A percentile compares a stretch with the other conserved stretches of the same genome.
Evolutionary conservation across 257 asterid genomes (phyloP).

Genomic region (Haberlea rhodopensis): DNA sequence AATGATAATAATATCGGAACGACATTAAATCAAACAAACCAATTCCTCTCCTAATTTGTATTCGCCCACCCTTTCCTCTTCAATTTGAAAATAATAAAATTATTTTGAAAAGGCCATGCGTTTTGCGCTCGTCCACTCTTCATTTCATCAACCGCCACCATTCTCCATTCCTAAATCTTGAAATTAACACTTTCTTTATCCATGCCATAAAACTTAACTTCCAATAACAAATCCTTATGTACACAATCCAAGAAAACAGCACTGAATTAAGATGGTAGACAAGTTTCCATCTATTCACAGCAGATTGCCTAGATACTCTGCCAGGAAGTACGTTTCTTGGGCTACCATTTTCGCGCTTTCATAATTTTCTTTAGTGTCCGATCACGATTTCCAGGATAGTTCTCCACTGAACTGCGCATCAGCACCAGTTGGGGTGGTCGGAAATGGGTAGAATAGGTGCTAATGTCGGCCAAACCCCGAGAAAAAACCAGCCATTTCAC

Average conservation of each 20-base stretch:
- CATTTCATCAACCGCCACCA: neutral
- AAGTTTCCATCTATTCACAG: slow-evolving; percentile 30
- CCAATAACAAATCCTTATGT: neutral
- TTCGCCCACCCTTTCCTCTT: too few relatives aligned
- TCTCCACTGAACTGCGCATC: slow-evolving; percentile 18
- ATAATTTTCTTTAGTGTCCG: slow-evolving; percentile 33
- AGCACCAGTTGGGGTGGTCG: slow-evolving; percentile 29
- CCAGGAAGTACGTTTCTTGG: slow-evolving; percentile 39
- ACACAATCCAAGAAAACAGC: slow-evolving; percentile 2
- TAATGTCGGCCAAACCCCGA: slow-evolving; percentile 27
- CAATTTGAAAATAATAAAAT: too few relatives aligned
- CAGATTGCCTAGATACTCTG: slow-evolving; percentile 28
- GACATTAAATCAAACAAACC: too few relatives aligned
- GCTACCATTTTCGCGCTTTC: slow-evolving; percentile 29
- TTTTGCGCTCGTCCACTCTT: neutral
- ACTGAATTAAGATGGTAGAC: slow-evolving; percentile 30
- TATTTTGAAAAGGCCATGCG: too few relatives aligned
- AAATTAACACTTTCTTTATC: too few relatives aligned
- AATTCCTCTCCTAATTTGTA: too few relatives aligned
- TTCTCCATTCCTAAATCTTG: neutral
- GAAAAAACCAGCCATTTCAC: slow-evolving; percentile 20
- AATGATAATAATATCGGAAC: too few relatives aligned
- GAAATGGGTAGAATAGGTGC: slow-evolving; percentile 32
- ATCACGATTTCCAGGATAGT: slow-evolving; percentile 29
- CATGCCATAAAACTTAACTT: neutral